Percentiles rank a stretch among this genome's conserved stretches.
Evolutionary conservation across 2,329 filamentous ascomycete species (phyloP).

Genomic region (Fonsecaea multimorphosa): DNA sequence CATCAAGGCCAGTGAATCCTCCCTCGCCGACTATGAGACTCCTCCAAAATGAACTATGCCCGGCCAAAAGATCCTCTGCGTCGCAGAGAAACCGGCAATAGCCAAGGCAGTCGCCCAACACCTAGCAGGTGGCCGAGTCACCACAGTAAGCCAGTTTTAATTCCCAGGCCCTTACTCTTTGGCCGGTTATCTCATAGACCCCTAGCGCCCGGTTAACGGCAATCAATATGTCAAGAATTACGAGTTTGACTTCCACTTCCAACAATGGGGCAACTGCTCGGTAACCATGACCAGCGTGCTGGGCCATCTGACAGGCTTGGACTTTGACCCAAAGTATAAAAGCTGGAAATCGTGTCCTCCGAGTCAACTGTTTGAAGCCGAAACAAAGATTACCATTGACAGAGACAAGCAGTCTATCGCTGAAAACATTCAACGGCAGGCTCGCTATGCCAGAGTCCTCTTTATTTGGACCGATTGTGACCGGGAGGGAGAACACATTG

Average conservation of each 20-base stretch:
- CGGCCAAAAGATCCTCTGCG: conserved; percentile 67
- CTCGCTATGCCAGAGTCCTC: conserved; percentile 72
- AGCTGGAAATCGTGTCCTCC: conserved; percentile 84
- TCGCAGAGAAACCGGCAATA: conserved; percentile 91
- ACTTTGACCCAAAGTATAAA: conserved; percentile 76
- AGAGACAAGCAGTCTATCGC: conserved; percentile 83
- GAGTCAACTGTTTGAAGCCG: conserved; percentile 78
- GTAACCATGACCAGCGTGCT: conserved; percentile 94
- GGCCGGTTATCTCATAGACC: conserved; percentile 22
- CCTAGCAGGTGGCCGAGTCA: conserved; percentile 76
- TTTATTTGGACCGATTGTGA: conserved; percentile 99
- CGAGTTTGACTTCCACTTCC: conserved; percentile 86
- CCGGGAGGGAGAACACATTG: conserved; percentile 95
- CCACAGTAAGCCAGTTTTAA: conserved; percentile 64
- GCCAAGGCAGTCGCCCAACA: conserved; percentile 92
- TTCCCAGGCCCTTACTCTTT: background rate
- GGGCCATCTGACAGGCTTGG: conserved; percentile 81
- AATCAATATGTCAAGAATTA: conserved; percentile 92
- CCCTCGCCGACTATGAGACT: conserved; percentile 6
- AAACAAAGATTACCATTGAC: conserved; percentile 71
- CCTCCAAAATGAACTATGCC: conserved; percentile 38
- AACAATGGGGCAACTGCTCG: conserved; percentile 76
- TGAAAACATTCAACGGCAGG: conserved; percentile 81
- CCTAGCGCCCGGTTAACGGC: conserved; percentile 68
- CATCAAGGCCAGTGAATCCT: background rate